Conservation (phyloP, 257 asterid genomes). For the Scutellaria baicalensis region DNA sequence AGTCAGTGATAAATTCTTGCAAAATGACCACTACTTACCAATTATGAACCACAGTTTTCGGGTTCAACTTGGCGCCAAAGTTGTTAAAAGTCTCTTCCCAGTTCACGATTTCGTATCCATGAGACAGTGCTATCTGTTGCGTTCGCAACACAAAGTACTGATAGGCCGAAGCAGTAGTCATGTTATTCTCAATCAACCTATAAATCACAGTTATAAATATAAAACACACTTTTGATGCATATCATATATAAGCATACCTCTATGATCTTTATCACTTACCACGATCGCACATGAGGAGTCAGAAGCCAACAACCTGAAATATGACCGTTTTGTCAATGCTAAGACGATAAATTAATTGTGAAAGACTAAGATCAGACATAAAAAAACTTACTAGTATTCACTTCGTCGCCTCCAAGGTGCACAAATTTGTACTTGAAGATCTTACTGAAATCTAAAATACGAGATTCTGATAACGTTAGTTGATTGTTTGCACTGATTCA, state of each 20-base stretch:
- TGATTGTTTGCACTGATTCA: neutral
- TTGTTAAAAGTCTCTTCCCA: conserved; percentile 96
- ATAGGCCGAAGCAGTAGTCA: conserved; percentile 47
- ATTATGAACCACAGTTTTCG: conserved; percentile 73
- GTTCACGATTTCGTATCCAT: conserved; percentile 82
- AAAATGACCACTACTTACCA: conserved; percentile 37
- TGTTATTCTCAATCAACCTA: conserved; percentile 46
- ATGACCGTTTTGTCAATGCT: neutral
- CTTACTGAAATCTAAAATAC: conserved; percentile 73
- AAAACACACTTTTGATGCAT: neutral
- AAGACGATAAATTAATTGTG: neutral
- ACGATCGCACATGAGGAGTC: conserved; percentile 55
- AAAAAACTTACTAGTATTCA: conserved; percentile 52
- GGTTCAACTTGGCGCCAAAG: conserved; percentile 73
- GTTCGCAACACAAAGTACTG: conserved; percentile 68
- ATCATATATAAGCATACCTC: neutral
- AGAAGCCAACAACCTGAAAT: conserved; percentile 74
- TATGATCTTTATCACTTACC: conserved; percentile 33
- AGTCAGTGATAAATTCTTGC: neutral
- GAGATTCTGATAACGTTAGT: neutral
- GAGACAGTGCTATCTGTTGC: conserved; percentile 77
- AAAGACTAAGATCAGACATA: too few relatives aligned
- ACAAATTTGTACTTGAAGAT: conserved; percentile 79
- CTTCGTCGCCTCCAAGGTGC: conserved; percentile 97
- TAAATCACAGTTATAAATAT: neutral